Evolutionary conservation across 2,329 filamentous ascomycete genomes (phyloP).

Genomic region (Polytolypa hystricis): DNA sequence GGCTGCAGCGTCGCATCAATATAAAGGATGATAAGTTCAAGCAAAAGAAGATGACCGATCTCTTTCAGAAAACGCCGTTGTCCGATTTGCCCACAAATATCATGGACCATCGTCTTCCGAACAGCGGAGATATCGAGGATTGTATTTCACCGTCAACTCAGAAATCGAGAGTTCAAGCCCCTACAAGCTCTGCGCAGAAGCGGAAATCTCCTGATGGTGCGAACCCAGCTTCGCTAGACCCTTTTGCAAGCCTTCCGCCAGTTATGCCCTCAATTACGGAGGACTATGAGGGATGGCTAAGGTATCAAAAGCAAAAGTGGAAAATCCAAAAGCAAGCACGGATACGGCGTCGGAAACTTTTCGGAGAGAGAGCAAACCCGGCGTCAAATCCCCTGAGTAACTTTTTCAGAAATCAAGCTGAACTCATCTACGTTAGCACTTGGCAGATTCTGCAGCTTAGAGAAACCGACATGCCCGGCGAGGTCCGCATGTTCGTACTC

Average conservation of each 20-base stretch:
- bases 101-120: constrained; percentile 44
- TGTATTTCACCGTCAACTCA: constrained; percentile 53
- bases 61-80: constrained; percentile 60
- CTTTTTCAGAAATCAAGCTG: constrained; percentile 84
- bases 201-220: constrained; percentile 61
- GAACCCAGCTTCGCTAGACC: constrained; percentile 54
- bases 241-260: constrained; percentile 69
- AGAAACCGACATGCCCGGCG: constrained; percentile 70
- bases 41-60: constrained; percentile 95
- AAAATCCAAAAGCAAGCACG: constrained; percentile 91
- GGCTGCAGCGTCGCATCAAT: constrained; percentile 87
- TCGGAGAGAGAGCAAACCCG: constrained; percentile 66
- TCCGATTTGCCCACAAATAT: constrained; percentile 57
- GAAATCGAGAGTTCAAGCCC: constrained; percentile 53
- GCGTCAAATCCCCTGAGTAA: constrained; percentile 52
- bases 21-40: constrained; percentile 96
- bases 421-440: constrained; percentile 77
- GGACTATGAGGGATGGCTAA: constrained; percentile 77
- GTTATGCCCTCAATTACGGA: constrained; percentile 75
- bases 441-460: constrained; percentile 91
- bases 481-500: constrained; percentile 78
- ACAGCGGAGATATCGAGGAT: constrained; percentile 65
- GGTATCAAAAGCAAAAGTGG: constrained; percentile 98
- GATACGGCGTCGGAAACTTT: constrained; percentile 74
- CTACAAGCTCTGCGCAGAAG: constrained; percentile 48